A percentile compares a stretch with the other conserved stretches of the same genome.
Conservation (phyloP, 805 yeast species). For the Myxozyma kluyveri region DNA sequence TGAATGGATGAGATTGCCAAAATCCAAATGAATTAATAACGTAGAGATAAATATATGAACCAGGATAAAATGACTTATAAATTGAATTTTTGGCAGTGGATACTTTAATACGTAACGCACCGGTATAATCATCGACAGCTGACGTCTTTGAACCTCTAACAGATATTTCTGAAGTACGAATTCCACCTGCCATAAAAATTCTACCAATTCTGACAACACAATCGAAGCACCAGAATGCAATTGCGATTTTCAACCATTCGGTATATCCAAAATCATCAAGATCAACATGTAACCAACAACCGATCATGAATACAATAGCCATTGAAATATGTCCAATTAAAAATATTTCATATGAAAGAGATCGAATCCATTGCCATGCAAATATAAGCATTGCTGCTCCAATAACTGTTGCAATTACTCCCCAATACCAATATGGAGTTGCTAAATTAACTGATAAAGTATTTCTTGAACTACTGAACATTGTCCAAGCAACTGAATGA, state of each 20-base stretch:
- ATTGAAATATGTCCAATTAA: constrained; percentile 54
- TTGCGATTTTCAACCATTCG: constrained; percentile 49
- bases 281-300: constrained; percentile 60
- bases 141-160: constrained; percentile 42
- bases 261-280: constrained; percentile 34
- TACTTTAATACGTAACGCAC: background rate
- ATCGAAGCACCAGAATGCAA: constrained; percentile 70
- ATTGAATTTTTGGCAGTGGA: background rate
- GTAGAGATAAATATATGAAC: constrained; percentile 18
- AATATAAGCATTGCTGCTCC: constrained; percentile 45
- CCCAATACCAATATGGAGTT: constrained; percentile 9
- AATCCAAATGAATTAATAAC: constrained; percentile 6
- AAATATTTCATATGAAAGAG: constrained; percentile 55
- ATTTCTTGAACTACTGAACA: background rate
- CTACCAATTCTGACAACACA: constrained; percentile 48
- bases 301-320: constrained; percentile 52
- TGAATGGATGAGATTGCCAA: constrained; percentile 18
- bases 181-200: constrained; percentile 54
- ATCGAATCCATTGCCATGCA: constrained; percentile 50
- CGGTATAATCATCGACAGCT: background rate
- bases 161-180: constrained; percentile 46
- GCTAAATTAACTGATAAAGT: background rate
- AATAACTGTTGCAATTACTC: constrained; percentile 48
- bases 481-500: constrained; percentile 46
- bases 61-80: constrained; percentile 6